Base-by-base conservation (phyloP, 2,329 filamentous ascomycete species). In the Tolypocladium inflatum region DNA sequence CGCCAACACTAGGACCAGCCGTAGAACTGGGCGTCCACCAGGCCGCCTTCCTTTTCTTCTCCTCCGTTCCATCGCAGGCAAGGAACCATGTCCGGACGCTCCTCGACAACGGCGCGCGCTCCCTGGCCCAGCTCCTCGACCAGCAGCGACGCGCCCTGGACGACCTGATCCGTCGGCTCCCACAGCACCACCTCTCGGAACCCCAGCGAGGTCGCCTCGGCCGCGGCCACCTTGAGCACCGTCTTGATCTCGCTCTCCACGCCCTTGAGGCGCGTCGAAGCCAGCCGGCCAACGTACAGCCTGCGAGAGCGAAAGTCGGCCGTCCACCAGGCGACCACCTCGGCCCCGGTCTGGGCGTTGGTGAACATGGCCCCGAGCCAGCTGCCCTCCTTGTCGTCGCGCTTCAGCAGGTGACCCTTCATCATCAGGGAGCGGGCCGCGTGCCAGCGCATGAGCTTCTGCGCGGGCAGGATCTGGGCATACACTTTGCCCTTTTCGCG, bases 101-200 rank as follows among this genome's bases (percentile, higher is more conserved):
- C 67, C 37, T 69, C 68, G 41, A 68, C 67, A 1, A 68, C 57
- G 4, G 69, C 60, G 56, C 67, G 66, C 9, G 67, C 63, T 3
- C 65, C 61, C 13, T 67, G 72, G 71, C 55, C 55, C 15, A 70
- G 80, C 73, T n/a, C 79, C 26, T 68, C 64, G 11, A 65, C 65
- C n/a, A 72, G 65, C 15, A 56, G 62, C 58, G 66, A 67, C 5
- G 70, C 69, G 2, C 66, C 71, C 13, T 45, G 43, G 13, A 63
- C 61, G 4, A 70, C 60, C n/a, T 66, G 66, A 7, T 68, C 63
- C 37, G 67, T 66, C 8, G 73, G 73, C 41, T 73, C 71, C 72
- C 72, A 74, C 7, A 73, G 54, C 7, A 73, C 62, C 37, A 75
- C 68, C 58, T 71, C 69, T 4, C 62, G 59, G 30, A 75, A 52